Evolutionary conservation across 2,329 filamentous ascomycete species (phyloP), one percentile per base, ranked within the genome.

Genomic region (Fusarium sarcochroum): DNA sequence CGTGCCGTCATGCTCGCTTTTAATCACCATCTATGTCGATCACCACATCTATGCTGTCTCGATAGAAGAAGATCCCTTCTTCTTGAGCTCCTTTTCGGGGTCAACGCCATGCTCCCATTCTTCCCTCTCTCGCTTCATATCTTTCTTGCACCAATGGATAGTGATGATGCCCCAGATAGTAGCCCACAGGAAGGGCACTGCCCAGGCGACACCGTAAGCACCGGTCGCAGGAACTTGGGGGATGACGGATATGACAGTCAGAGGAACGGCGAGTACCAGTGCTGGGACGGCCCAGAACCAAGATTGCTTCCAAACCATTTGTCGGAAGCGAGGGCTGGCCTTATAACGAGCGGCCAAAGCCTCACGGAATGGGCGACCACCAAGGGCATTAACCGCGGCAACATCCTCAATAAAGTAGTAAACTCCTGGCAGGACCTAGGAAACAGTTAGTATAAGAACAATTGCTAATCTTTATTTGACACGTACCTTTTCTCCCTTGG

Each of bases 401-500:
- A 91, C 84, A 70, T 92, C 90, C 76, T 92, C 90, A 25, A 91
- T 86, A 30, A 91, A 82, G 49, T 89, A 90, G 69, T 90, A 89
- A 3, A 87, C 83, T 4, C 87, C 85, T 1, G 90, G 90, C 5
- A 86, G 83, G 58, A 90, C 86, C 75, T 81, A n/a, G 2, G 1
- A 37, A 7, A 40, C 14, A 2, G 45, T 74, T 54, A 82, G 83
- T 7, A 59, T n/a, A 6, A 3, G 5, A 15, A 9, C 5, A 23
- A 8, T 1, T n/a, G 1, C 13, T 20, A 15, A 9, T n/a, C 3
- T 1, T 7, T 35, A 14, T 4, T 38, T 9, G 9, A 10, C 3
- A 54, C 68, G 5, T 72, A 80, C 79, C 73, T 72, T 73, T 64
- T 78, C 78, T 18, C 89, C 89, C 72, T 88, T 89, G 1, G 83